A percentile compares a stretch with the other conserved stretches of the same genome.
phyloP scores from a whole-genome alignment of 2,329 filamentous ascomycete species.

The Pleomassaria siparia region DNA sequence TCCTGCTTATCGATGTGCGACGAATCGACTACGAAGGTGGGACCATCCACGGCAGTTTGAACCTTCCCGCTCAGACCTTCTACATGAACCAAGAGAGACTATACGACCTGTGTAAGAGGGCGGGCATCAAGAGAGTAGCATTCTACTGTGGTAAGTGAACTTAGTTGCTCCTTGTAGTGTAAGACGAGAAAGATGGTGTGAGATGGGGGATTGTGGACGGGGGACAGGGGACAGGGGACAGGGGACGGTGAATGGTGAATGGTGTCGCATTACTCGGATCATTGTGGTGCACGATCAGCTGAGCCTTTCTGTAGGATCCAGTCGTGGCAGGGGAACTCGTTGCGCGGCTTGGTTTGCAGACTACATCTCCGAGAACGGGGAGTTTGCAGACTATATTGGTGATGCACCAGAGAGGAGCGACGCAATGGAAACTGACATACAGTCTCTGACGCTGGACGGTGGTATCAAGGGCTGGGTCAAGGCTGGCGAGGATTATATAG shows the following conservation, averaged over 20 bases:
- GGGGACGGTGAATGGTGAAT: background rate
- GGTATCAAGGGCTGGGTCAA: conserved; percentile 44
- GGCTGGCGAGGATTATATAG: conserved; percentile 32
- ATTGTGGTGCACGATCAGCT: conserved; percentile 5
- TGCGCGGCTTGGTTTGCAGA: conserved; percentile 41
- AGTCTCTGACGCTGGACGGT: conserved; percentile 40
- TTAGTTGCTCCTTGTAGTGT: background rate
- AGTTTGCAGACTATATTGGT: conserved; percentile 31
- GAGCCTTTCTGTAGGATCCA: conserved; percentile 26
- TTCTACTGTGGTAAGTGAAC: conserved; percentile 48
- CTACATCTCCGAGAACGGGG: conserved; percentile 28
- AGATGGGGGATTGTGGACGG: too few relatives aligned
- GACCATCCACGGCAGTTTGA: conserved; percentile 48
- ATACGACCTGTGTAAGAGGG: conserved; percentile 47
- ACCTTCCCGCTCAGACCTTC: conserved; percentile 52
- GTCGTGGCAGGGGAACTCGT: conserved; percentile 36
- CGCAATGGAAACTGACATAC: conserved; percentile 37
- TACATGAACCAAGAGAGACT: conserved; percentile 49
- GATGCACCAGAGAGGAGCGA: conserved; percentile 24
- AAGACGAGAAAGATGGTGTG: background rate
- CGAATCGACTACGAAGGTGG: conserved; percentile 53
- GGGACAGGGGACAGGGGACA: background rate
- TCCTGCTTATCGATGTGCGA: conserved; percentile 49
- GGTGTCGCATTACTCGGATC: conserved; percentile 6
- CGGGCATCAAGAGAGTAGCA: conserved; percentile 49